Conservation (phyloP, 1,284 basidiomycete genomes). For the Melampsora americana region DNA sequence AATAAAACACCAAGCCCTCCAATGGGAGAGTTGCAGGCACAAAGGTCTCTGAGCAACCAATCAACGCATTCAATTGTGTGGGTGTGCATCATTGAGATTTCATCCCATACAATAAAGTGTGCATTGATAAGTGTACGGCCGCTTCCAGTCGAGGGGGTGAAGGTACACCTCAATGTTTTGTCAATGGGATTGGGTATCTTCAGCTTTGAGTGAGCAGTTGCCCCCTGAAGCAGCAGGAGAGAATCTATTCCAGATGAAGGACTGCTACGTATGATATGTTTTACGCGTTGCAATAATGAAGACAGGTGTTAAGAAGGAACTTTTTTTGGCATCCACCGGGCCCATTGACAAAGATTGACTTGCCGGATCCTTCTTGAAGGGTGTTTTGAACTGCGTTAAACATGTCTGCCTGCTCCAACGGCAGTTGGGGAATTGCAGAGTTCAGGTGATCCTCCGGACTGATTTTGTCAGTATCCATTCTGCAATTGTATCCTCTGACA, state of each 20-base stretch:
- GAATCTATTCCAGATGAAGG: slow-evolving; percentile 1
- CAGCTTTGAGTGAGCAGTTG: neutral
- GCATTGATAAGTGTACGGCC: neutral
- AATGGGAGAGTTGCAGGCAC: neutral
- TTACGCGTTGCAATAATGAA: neutral
- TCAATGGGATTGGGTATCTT: neutral
- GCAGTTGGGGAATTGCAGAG: neutral
- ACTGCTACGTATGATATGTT: neutral
- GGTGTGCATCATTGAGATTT: neutral
- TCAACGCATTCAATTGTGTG: neutral
- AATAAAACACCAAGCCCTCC: slow-evolving; percentile 12
- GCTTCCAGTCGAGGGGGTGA: neutral
- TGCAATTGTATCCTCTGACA: neutral
- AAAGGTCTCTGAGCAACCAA: neutral
- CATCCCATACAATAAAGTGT: slow-evolving; percentile 7
- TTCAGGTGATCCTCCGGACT: neutral
- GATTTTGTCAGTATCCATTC: too few species aligned
- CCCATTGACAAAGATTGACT: neutral
- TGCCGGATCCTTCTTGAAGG: neutral
- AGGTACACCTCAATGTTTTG: neutral
- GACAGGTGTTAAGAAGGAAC: neutral
- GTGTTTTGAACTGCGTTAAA: neutral
- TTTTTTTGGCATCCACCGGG: slow-evolving; percentile 7
- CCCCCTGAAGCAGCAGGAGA: neutral
- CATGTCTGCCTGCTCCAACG: neutral